Base-by-base conservation (phyloP, 148 eudicot genomes). In the Dysphania ambrosioides region DNA sequence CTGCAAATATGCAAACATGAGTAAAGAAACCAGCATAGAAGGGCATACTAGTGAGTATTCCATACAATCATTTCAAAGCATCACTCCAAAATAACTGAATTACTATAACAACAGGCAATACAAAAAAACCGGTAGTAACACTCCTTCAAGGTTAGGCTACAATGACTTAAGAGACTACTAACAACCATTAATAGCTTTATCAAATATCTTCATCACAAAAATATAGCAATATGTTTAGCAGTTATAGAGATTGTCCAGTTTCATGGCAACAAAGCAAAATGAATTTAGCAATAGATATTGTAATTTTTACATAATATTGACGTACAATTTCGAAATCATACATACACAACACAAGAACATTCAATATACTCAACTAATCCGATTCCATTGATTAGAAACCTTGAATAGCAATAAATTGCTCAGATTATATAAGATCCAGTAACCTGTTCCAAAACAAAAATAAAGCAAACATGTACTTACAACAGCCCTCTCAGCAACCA, bases 401-500 rank as follows among this genome's bases (percentile, higher is more conserved):
- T 27, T 41, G 11, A 29, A 35, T 21, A 21, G 21, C 75, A 57
- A 18, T 30, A 30, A 49, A 18, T 26, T 15, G 30, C 27, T 24
- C 63, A n/a, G 2, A 58, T 15, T 5, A 38, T 41, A 73, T 42
- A 16, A 16, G n/a, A 31, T 60, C 31, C 36, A 66, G 21, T 53
- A 53, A 11, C 72, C 55, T 47, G 19, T 21, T 12, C 72, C 35
- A 79, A 41, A 12, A 47, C 35, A 21, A 61, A 31, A 36, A 40
- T 71, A 38, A n/a, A n/a, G 42, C 6, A 75, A 32, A 32, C 59
- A 71, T 21, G 53, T 69, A 86, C 97, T 94, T 85, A 94, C 98
- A 68, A 94, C 85, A 70, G 98, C 87, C 78, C 90, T 92, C 80
- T 94, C 98, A 70, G 93, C 98, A 73, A 94, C 93, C 88, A 94